Conservation (phyloP, 345 rosid species). For the Citrus maxima region DNA sequence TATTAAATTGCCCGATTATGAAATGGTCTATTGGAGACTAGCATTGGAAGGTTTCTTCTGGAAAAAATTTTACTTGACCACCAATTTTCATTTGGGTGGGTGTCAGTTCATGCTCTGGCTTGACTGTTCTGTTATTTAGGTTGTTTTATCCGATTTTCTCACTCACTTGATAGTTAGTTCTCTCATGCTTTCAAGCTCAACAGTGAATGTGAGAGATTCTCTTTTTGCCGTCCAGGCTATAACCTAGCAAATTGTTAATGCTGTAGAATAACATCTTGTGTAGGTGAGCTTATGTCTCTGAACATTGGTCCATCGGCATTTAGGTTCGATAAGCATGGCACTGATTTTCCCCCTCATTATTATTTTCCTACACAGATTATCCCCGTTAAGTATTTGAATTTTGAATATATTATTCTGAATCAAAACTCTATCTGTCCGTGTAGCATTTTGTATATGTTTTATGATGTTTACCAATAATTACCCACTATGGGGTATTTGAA, state of each 20-base stretch:
- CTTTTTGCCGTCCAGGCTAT: not conserved
- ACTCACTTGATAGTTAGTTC: not conserved
- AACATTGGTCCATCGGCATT: not conserved
- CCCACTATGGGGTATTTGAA: too few species aligned
- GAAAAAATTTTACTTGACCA: not conserved
- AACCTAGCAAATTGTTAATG: not conserved
- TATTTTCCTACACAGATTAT: not conserved
- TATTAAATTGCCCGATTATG: too few species aligned
- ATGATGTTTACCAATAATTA: not conserved
- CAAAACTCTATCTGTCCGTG: too few species aligned
- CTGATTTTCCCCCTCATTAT: not conserved
- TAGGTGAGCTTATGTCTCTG: not conserved
- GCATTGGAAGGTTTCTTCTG: not conserved
- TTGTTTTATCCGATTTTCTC: not conserved
- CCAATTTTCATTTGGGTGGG: not conserved
- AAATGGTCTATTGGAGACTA: not conserved
- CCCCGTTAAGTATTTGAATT: not conserved
- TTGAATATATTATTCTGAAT: too few species aligned
- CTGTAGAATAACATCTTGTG: not conserved
- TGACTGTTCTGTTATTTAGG: not conserved
- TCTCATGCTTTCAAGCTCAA: not conserved
- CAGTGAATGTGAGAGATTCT: not conserved
- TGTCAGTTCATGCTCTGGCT: not conserved
- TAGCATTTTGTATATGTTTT: conserved; percentile 19
- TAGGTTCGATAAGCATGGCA: not conserved